phyloP scores from a whole-genome alignment of 345 rosid species.

The Aethionema arabicum region DNA sequence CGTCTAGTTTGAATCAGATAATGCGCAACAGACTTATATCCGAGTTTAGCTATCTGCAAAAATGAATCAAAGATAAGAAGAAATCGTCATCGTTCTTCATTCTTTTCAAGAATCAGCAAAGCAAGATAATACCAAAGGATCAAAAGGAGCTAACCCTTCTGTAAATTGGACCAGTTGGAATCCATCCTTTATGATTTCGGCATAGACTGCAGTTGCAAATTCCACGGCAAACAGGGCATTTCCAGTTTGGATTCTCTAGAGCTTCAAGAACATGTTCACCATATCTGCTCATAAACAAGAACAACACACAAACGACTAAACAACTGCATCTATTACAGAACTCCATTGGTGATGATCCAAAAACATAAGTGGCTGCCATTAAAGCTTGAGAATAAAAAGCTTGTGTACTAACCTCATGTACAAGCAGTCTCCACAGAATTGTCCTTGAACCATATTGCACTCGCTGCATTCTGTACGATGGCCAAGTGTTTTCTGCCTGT shows the following conservation, averaged over 20 bases:
- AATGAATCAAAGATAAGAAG: slow-evolving; percentile 10
- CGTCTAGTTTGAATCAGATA: slow-evolving; percentile 66
- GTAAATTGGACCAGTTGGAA: slow-evolving; percentile 72
- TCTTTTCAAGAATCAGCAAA: not conserved
- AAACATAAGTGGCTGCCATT: no score
- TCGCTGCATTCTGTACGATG: slow-evolving; percentile 64
- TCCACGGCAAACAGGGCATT: slow-evolving; percentile 83
- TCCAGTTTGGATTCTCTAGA: slow-evolving; percentile 70
- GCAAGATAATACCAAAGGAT: not conserved
- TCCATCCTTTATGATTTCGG: slow-evolving; percentile 79
- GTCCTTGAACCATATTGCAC: slow-evolving; percentile 77
- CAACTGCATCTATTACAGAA: not conserved
- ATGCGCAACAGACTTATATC: slow-evolving; percentile 93
- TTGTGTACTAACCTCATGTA: slow-evolving; percentile 58
- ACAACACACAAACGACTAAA: not conserved
- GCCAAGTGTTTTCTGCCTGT: slow-evolving; percentile 96
- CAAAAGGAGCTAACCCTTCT: slow-evolving; percentile 47
- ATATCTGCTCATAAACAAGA: slow-evolving; percentile 46
- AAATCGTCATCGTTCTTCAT: slow-evolving; percentile 22
- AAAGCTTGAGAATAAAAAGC: not conserved
- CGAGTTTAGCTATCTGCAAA: slow-evolving; percentile 59
- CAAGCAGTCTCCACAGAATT: slow-evolving; percentile 94
- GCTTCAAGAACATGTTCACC: slow-evolving; percentile 97
- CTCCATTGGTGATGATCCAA: slow-evolving; percentile 10
- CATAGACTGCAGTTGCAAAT: slow-evolving; percentile 96